A percentile compares a stretch with the other conserved stretches of the same genome.
phyloP scores from a whole-genome alignment of 1,139 yeast genomes.

The Protomyces inouyei region DNA sequence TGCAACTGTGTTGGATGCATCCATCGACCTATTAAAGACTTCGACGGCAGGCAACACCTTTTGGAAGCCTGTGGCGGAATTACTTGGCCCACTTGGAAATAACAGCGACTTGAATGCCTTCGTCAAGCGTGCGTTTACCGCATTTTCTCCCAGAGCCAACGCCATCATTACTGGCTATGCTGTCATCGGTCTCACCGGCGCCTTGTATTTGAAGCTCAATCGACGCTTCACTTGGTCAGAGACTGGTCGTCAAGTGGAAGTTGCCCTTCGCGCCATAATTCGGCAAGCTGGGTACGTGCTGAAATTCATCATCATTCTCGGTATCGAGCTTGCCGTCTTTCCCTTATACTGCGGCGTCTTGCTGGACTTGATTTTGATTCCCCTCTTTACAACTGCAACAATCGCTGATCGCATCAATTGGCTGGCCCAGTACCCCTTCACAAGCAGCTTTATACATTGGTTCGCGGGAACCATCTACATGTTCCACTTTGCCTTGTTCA shows the following conservation, averaged over 20 bases:
- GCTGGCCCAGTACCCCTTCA: constrained; percentile 35
- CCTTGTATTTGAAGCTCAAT: constrained; percentile 30
- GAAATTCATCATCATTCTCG: constrained; percentile 64
- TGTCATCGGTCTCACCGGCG: constrained; percentile 28
- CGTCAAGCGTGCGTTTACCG: neutral
- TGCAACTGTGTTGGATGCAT: neutral
- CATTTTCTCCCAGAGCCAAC: constrained; percentile 27
- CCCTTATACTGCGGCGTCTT: constrained; percentile 84
- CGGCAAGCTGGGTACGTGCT: constrained; percentile 50
- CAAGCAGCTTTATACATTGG: constrained; percentile 52
- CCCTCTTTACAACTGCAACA: constrained; percentile 17
- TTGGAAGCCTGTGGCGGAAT: neutral
- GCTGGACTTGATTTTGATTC: constrained; percentile 48
- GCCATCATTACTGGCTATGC: constrained; percentile 32
- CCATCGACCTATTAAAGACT: too few species aligned
- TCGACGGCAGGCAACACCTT: too few species aligned
- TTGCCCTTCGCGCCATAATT: constrained; percentile 30
- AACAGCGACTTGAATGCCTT: neutral
- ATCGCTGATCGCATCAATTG: constrained; percentile 30
- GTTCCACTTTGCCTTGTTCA: constrained; percentile 80
- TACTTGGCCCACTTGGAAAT: neutral
- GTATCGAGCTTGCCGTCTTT: constrained; percentile 73
- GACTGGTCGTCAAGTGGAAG: constrained; percentile 30
- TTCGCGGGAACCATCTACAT: constrained; percentile 74
- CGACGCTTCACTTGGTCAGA: constrained; percentile 21